Evolutionary conservation across 139 green algal species (phyloP).

Genomic region (Mesotaenium endlicherianum): DNA sequence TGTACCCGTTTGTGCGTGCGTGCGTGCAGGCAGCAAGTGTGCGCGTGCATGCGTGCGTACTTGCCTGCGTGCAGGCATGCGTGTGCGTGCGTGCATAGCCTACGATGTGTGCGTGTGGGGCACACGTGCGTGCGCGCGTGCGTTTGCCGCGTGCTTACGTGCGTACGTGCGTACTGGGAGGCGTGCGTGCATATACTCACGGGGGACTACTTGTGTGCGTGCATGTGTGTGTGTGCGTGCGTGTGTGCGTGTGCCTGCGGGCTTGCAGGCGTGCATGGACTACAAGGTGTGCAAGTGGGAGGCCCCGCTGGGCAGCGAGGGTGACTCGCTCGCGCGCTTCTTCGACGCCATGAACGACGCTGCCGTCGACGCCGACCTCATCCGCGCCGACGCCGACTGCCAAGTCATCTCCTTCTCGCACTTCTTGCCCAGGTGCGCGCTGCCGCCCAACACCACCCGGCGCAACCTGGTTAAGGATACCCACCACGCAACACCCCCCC

Average conservation of each 20-base stretch:
- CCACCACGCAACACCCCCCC: neutral
- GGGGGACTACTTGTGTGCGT: neutral
- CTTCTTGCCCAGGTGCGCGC: conserved; percentile 53
- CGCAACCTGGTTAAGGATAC: too few relatives aligned
- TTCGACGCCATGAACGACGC: conserved; percentile 44
- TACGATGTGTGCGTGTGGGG: too few relatives aligned
- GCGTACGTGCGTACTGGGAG: too few relatives aligned
- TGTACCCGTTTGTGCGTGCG: too few relatives aligned
- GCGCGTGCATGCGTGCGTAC: too few relatives aligned
- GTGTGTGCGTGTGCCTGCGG: neutral
- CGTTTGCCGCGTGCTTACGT: too few relatives aligned
- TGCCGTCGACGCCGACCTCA: neutral
- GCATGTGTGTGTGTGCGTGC: neutral
- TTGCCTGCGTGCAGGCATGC: too few relatives aligned
- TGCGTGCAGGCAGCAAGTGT: too few relatives aligned
- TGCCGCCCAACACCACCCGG: neutral
- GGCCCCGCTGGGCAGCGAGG: neutral
- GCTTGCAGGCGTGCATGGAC: conserved; percentile 39
- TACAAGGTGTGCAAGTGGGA: conserved; percentile 57
- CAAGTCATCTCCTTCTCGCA: conserved; percentile 53
- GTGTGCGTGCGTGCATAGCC: too few relatives aligned
- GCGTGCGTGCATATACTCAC: neutral
- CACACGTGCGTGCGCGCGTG: too few relatives aligned
- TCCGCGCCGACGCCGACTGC: neutral
- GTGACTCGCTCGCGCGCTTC: conserved; percentile 6